Percentiles rank a stretch among this genome's conserved stretches.
These are phyloP conservation scores for Lentinus tigrinus DNA, from an alignment of 768 basidiomycete genomes.

Conservation along the genomic window DNA sequence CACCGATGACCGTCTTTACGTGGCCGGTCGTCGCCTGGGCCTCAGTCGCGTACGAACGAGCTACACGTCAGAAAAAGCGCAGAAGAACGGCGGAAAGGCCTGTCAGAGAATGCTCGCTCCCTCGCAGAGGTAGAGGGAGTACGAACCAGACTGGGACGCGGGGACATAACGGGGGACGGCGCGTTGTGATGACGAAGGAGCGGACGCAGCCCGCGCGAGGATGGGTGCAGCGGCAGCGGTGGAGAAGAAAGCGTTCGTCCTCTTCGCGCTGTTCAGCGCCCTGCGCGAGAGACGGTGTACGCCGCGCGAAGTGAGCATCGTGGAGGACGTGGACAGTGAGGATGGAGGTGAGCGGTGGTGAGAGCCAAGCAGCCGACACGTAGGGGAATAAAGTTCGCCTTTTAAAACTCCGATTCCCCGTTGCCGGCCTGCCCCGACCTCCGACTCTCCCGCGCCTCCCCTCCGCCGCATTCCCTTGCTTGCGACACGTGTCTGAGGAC, in stretches of 20 bases:
- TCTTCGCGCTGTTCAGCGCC: conserved; percentile 73
- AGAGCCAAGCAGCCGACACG: conserved; percentile 23
- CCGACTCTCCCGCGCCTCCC: conserved; percentile 5
- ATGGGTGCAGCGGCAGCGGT: conserved; percentile 56
- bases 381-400: conserved; percentile 29
- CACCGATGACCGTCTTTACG: conserved; percentile 99
- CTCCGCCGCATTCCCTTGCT: conserved; percentile 6
- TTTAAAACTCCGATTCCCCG: conserved; percentile 26
- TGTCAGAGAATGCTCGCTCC: conserved; percentile 2
- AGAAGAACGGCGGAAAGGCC: conserved; percentile 17
- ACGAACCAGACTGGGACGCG: conserved; percentile 54
- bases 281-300: conserved; percentile 86
- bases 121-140: conserved; percentile 4
- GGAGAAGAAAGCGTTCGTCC: conserved; percentile 79
- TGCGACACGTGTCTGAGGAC: too few relatives aligned
- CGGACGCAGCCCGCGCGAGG: conserved; percentile 51
- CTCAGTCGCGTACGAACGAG: conserved; percentile 91
- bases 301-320: conserved; percentile 87
- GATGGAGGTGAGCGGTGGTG: conserved; percentile 25
- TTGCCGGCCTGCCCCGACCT: conserved; percentile 27
- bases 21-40: conserved; percentile 69
- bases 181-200: conserved; percentile 44
- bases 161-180: conserved; percentile 48
- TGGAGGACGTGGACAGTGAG: conserved; percentile 31
- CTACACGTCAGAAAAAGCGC: conserved; percentile 36